phyloP scores from a whole-genome alignment of 176 grass and related monocot species.

The Eragrostis curvula region DNA sequence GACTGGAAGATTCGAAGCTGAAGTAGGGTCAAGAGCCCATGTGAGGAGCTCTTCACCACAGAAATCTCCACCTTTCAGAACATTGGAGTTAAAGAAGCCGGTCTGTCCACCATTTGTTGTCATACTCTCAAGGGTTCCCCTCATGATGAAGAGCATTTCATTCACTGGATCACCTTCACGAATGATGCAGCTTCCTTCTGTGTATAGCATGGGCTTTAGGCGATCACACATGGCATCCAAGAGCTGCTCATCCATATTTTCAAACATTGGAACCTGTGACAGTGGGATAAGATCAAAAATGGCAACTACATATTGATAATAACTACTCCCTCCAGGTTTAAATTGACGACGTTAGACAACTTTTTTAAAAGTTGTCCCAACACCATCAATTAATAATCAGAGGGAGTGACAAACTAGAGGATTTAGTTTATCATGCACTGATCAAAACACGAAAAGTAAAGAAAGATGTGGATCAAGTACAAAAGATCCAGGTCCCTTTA shows the following conservation, averaged over 20 bases:
- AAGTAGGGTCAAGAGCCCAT: conserved; percentile 84
- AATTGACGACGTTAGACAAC: too few relatives aligned
- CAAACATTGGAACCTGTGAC: conserved; percentile 89
- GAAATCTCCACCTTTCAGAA: conserved; percentile 87
- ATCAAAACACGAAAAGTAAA: background rate
- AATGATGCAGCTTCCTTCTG: conserved; percentile 78
- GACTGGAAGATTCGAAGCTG: conserved; percentile 66
- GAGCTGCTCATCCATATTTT: conserved; percentile 93
- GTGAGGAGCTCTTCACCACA: conserved; percentile 96
- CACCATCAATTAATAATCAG: too few relatives aligned
- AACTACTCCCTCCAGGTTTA: too few relatives aligned
- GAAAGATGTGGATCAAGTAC: background rate
- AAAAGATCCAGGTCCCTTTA: background rate
- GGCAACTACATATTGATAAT: background rate
- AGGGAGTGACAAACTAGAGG: too few relatives aligned
- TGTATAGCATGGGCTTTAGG: conserved; percentile 83
- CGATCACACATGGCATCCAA: conserved; percentile 91
- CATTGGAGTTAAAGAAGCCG: conserved; percentile 81
- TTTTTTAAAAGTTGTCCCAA: too few relatives aligned
- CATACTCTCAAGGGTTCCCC: conserved; percentile 77
- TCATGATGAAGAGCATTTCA: conserved; percentile 97
- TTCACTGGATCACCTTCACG: conserved; percentile 91
- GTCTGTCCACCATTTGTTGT: conserved; percentile 93
- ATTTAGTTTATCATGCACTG: too few relatives aligned
- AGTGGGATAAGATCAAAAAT: conserved; percentile 8